Percentiles rank a stretch among this genome's conserved stretches.
These are phyloP conservation scores for Bothriochloa decipiens DNA, from an alignment of 176 grass and related monocot genomes.

Conservation along the genomic window DNA sequence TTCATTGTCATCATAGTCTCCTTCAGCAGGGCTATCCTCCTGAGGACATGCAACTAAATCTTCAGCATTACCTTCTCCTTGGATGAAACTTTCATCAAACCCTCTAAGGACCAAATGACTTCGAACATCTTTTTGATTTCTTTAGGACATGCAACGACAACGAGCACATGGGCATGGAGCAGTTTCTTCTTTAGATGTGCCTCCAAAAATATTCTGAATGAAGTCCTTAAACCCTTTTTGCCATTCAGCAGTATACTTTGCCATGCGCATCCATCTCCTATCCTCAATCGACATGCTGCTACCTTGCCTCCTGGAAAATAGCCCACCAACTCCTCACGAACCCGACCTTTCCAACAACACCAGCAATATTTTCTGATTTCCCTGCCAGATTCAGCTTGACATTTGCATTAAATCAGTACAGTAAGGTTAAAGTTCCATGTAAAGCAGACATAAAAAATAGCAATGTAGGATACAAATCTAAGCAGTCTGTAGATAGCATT, in stretches of 20 bases:
- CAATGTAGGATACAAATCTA: no score
- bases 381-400: no score
- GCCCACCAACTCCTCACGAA: no score
- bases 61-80: not conserved
- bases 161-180: not conserved
- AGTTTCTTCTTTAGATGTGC: not conserved
- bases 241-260: not conserved
- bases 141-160: not conserved
- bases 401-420: no score
- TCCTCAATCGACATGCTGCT: constrained; percentile 27
- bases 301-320: constrained; percentile 58
- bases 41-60: not conserved
- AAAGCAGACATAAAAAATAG: no score
- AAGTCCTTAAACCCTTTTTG: not conserved
- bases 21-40: not conserved
- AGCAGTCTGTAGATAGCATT: no score
- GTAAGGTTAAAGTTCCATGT: no score
- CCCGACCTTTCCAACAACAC: no score
- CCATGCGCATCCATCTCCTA: not conserved
- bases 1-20: no score
- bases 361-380: no score
- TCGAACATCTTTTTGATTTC: not conserved
- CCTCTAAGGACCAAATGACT: not conserved
- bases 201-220: not conserved
- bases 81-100: not conserved